Percentiles rank a stretch among this genome's conserved stretches.
Evolutionary conservation across 768 basidiomycete genomes (phyloP).

Genomic region (Kwoniella mangroviensis): DNA sequence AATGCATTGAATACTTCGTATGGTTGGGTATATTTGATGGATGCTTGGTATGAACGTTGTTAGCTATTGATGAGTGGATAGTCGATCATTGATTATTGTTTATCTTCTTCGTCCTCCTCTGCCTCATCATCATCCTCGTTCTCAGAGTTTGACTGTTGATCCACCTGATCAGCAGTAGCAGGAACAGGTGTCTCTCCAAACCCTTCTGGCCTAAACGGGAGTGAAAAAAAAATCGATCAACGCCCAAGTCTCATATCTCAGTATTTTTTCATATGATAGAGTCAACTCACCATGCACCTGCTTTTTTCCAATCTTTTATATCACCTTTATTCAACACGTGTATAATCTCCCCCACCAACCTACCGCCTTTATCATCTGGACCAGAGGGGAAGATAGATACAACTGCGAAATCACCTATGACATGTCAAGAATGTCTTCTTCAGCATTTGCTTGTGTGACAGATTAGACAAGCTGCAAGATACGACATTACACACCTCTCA

Average conservation of each 20-base stretch:
- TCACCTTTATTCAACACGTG: constrained; percentile 38
- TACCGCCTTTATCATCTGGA: constrained; percentile 30
- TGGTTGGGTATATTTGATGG: not conserved
- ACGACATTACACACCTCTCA: constrained; percentile 31
- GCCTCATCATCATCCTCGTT: constrained; percentile 18
- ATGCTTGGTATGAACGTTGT: not conserved
- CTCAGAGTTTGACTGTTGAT: constrained; percentile 57
- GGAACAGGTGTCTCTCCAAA: constrained; percentile 29
- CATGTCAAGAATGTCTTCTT: too few species aligned
- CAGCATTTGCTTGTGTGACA: too few species aligned
- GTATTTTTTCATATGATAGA: too few species aligned
- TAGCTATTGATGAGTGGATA: not conserved
- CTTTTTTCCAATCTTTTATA: constrained; percentile 44
- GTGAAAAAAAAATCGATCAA: not conserved
- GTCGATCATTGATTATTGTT: not conserved
- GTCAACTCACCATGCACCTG: constrained; percentile 44
- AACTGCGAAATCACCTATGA: constrained; percentile 40
- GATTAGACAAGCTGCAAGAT: too few species aligned
- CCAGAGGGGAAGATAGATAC: constrained; percentile 34
- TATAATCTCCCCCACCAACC: constrained; percentile 41
- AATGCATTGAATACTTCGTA: not conserved
- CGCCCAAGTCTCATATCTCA: not conserved
- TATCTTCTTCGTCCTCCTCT: constrained; percentile 15
- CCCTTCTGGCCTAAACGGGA: constrained; percentile 35
- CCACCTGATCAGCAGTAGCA: constrained; percentile 36